Base-by-base conservation (phyloP, 1,284 basidiomycete species). In the Erythrobasidium hasegawianum region DNA sequence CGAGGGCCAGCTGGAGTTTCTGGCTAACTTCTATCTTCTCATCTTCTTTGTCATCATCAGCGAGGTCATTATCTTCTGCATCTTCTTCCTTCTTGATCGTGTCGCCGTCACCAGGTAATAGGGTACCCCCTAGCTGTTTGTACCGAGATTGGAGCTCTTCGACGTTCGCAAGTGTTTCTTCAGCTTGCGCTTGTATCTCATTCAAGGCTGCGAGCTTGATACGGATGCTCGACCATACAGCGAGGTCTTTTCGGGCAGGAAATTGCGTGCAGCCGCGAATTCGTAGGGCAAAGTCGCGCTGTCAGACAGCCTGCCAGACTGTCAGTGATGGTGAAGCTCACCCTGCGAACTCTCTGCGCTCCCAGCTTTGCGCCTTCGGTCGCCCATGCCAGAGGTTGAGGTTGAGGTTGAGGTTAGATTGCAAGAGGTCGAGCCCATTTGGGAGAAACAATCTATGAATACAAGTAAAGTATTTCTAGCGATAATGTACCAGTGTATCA, bases 1-100 rank as follows among this genome's bases (percentile, higher is more conserved):
- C 56, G 4, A 50, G 41, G 8, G 62, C 62, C n/a, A 33, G 55
- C n/a, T 39, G 13, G 24, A 65, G 38, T 22, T 50, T 50, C n/a
- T 57, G 41, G 39, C 56, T 22, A 4, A 58, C 5, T n/a, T 43
- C 47, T 53, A n/a, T 20, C 29, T 27, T 39, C 13, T 49, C 45
- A 40, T 65, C 55, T 14, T 41, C 47, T 14, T 50, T 18, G 16
- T 57, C 62, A 52, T 57, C 43, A 18, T 57, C 62, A 24, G 47
- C 20, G 33, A 55, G 24, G 16, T 65, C 55, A 11, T 52, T 39
- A 18, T 41, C 55, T 20, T 39, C 26, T 10, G 56, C 22, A 20
- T 43, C 20, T 29, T 18, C 20, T 0, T 22, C 38, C 13, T 57
- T 40, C n/a, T 58, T 56, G n/a, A 65, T 18, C 4, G 38, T 38